phyloP scores from a whole-genome alignment of 2,329 filamentous ascomycete species.

The Zelopaecilomyces penicillatus region DNA sequence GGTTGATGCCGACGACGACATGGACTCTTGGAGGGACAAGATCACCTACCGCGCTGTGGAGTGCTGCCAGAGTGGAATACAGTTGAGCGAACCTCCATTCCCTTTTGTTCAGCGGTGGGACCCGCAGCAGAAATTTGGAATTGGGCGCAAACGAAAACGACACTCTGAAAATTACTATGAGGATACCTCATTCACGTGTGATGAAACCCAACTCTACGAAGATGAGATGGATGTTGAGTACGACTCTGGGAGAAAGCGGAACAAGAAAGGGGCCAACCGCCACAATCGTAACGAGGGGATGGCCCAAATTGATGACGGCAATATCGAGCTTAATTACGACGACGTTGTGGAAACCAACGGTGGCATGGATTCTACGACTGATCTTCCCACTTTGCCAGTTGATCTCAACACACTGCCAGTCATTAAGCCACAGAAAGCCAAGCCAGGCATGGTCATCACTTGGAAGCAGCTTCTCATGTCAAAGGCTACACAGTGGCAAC shows the following conservation, averaged over 20 bases:
- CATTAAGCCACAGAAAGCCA: slow-evolving; percentile 40
- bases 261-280: slow-evolving; percentile 26
- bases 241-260: slow-evolving; percentile 14
- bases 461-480: slow-evolving; percentile 60
- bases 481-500: slow-evolving; percentile 56
- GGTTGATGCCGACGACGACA: slow-evolving; percentile 29
- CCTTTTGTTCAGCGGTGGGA: slow-evolving; percentile 90
- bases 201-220: slow-evolving; percentile 20
- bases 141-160: slow-evolving; percentile 42
- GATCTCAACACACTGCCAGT: slow-evolving; percentile 46
- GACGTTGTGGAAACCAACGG: slow-evolving; percentile 27
- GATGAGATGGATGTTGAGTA: slow-evolving; percentile 32
- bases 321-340: slow-evolving; percentile 34
- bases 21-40: slow-evolving; percentile 63
- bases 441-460: slow-evolving; percentile 55
- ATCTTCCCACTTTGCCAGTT: slow-evolving; percentile 54
- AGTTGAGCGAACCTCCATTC: slow-evolving; percentile 71
- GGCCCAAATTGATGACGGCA: slow-evolving; percentile 12
- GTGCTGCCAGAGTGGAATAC: slow-evolving; percentile 62
- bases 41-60: slow-evolving; percentile 75
- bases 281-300: background rate
- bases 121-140: slow-evolving; percentile 50
- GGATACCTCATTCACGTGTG: slow-evolving; percentile 18
- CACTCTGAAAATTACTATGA: slow-evolving; percentile 26
- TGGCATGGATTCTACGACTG: slow-evolving; percentile 43